Base-by-base conservation (phyloP, 2,329 filamentous ascomycete species). In the Cladorrhinum sp. region DNA sequence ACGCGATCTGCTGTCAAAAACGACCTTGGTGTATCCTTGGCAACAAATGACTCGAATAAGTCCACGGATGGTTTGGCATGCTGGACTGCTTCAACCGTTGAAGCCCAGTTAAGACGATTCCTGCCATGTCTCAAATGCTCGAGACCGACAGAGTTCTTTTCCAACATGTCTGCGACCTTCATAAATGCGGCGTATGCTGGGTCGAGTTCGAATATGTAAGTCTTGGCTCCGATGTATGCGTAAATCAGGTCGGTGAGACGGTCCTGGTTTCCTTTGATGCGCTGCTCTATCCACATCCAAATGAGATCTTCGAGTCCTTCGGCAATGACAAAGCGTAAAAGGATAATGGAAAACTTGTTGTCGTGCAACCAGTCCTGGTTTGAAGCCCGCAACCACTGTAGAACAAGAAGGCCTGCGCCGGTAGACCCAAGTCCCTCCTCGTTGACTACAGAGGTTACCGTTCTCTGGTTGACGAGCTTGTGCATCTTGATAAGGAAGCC, bases 301-400 rank as follows among this genome's bases (percentile, higher is more conserved):
- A 76, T 75, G 0, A 82, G 70, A 6, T 77, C 76, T 16, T 86
- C 81, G 23, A 82, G 70, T 2, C 75, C 77, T 65, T 86, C 83
- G 7, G 79, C 79, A 4, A 83, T 75, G 60, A 86, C 71, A 67
- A 85, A 85, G 1, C 76, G 76, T 6, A 79, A 66, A 2, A 86
- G 70, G 14, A 64, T 21, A 3, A 71, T 64, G 4, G 70, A 66
- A 58, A 82, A 68, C 30, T 80, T 74, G n/a, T 66, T 62, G 33
- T 70, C 60, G 51, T 79, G 67, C 18, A 84, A 69, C 57, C 86
- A 85, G 63, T 84, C 80, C 1, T 75, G 68, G 1, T 82, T 81
- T 0, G 80, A 80, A 0, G 81, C 74, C 1, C 77, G 77, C 28
- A 86, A 77, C 84, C 84, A 86, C 58, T 77, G 74, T 2, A 85